Base-by-base conservation (phyloP, 2,329 filamentous ascomycete species). In the Aulographum hederae region DNA sequence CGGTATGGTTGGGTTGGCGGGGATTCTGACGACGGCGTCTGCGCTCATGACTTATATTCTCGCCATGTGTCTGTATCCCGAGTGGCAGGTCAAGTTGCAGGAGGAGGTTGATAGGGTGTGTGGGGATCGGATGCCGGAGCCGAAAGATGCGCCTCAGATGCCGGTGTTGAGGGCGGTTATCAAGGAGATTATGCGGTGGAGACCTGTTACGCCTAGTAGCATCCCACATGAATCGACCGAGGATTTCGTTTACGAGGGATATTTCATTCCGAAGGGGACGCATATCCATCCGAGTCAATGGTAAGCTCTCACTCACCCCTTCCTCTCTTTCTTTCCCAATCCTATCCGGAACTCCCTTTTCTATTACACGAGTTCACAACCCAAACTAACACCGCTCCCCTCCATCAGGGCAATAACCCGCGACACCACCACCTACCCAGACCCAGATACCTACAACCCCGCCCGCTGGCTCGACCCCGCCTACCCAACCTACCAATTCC, bases 401-500 rank as follows among this genome's bases (percentile, higher is more conserved):
- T n/a, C n/a, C n/a, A n/a, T n/a, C n/a, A n/a, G n/a, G n/a, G 38
- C 17, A 34, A 54, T 58, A 32, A 52, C 57, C 28, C 52, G 47
- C 30, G 51, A 58, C 36, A 44, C 51, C 10, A 35, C 43, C 4
- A 47, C 51, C 12, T 53, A 52, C 25, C 48, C 51, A 1, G 46
- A 53, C 2, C 53, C 53, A 4, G 50, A 53, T 26, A 43, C 44
- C 4, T 41, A 12, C 37, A 31, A 14, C 11, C 59, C 63, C 33
- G 60, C 63, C 40, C 40, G 44, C 13, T 53, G 67, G 56, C 58
- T 78, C 8, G 64, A 73, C 39, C 50, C 65, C n/a, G 54, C 53
- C 14, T 77, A 65, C 60, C 72, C 72, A 1, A 73, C 71, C 0
- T 76, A 66, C 52, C 66, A 73, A 43, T 69, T 68, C 42, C 72